Evolutionary conservation across 371 early-diverging fungal species (phyloP), one percentile per base, ranked within the genome.

Genomic region (Mortierella sp.): DNA sequence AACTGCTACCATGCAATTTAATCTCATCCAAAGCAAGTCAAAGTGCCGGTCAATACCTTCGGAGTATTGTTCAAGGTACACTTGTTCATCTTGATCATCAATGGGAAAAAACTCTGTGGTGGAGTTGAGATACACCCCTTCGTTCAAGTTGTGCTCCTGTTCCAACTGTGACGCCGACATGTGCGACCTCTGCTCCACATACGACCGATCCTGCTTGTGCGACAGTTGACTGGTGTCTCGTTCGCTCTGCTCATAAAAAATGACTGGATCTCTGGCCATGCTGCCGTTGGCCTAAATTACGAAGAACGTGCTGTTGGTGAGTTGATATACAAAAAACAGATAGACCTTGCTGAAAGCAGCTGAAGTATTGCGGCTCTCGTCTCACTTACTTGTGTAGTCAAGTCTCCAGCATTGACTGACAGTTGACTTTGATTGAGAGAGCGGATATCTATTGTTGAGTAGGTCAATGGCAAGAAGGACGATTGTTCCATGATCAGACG

Each of bases 31-130:
- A 35, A 6, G 18, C 38, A 35, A 4, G 6, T 29, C 16, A 41
- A 41, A 21, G n/a, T 35, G 38, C 68, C 11, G 27, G 3, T 24
- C 32, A 14, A 21, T 81, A 85, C 86, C 86, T 32, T 85, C 86
- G 1, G 86, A 76, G 63, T 82, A 85, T 24, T 78, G 76, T 1
- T 85, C 86, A 24, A 85, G 79, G 29, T 81, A 85, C n/a, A 85
- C 86, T 16, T 81, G 79, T 56, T 85, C 86, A 44, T 85, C 82
- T 35, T 85, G 86, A 35, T 79, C 86, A 43, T 85, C 79, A 2
- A 85, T 75, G 11, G 86, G 86, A 29, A 85, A 82, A 49, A 85
- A 85, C 58, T 85, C 86, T 41, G 82, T 82, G 0, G 86, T 85
- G 0, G 82, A 85, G 49, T 82, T 78, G 65, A 85, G 77, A 51